A percentile compares a stretch with the other conserved stretches of the same genome.
Conservation (phyloP, 2,329 filamentous ascomycete species). For the Exutisphaerella laricina region DNA sequence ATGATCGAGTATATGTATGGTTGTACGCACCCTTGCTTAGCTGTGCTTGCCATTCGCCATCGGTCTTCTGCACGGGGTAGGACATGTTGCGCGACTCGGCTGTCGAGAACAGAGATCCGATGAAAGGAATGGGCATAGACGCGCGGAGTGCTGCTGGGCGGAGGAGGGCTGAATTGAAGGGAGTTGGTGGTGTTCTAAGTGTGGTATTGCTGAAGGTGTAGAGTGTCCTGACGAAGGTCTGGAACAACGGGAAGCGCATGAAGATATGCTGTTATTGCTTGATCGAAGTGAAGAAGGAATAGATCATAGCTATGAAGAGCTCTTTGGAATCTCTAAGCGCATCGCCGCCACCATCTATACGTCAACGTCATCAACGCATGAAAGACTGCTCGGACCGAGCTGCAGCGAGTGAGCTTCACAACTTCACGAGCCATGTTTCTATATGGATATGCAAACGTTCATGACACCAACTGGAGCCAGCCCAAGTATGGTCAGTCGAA, state of each 20-base stretch:
- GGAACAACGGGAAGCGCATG: conserved; percentile 48
- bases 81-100: conserved; percentile 55
- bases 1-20: conserved; percentile 3
- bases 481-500: too few relatives aligned
- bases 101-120: conserved; percentile 69
- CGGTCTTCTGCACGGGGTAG: conserved; percentile 72
- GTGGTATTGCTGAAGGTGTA: conserved; percentile 46
- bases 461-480: too few relatives aligned
- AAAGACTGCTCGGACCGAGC: too few relatives aligned
- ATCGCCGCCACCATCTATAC: neutral
- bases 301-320: neutral
- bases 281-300: neutral
- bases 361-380: too few relatives aligned
- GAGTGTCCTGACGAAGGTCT: conserved; percentile 45
- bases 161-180: conserved; percentile 26
- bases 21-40: conserved; percentile 58
- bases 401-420: too few relatives aligned
- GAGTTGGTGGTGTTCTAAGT: conserved; percentile 20
- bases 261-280: conserved; percentile 5
- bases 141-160: conserved; percentile 33
- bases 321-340: neutral
- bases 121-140: conserved; percentile 73
- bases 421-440: too few relatives aligned
- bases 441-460: too few relatives aligned
- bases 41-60: conserved; percentile 85